phyloP scores from a whole-genome alignment of 768 basidiomycete genomes.

The Collybia nuda region DNA sequence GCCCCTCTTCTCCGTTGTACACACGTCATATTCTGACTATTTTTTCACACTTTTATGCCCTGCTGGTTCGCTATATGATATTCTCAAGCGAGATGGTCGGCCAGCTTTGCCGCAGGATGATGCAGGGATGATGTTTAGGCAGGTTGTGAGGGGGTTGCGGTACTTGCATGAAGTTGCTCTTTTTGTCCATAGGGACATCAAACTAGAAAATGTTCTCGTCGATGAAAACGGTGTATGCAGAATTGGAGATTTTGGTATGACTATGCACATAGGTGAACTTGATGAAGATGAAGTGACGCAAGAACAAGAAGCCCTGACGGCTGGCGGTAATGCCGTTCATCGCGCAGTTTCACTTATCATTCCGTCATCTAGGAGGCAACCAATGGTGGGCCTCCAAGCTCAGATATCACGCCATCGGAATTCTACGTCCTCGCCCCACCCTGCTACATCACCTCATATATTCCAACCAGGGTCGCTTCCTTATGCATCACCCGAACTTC shows the following conservation, averaged over 20 bases:
- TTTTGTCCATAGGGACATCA: constrained; percentile 91
- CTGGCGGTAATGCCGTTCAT: constrained; percentile 25
- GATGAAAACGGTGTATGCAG: constrained; percentile 87
- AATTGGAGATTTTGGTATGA: constrained; percentile 84
- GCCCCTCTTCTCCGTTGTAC: constrained; percentile 69
- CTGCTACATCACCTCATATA: constrained; percentile 19
- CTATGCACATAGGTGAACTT: constrained; percentile 58
- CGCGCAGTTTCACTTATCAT: constrained; percentile 40
- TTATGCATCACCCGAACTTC: constrained; percentile 87
- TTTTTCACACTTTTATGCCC: constrained; percentile 85
- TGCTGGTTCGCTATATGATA: constrained; percentile 82
- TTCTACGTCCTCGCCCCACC: constrained; percentile 33
- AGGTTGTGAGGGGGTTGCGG: constrained; percentile 78
- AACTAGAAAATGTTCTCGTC: constrained; percentile 94
- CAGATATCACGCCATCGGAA: constrained; percentile 47
- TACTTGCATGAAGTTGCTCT: constrained; percentile 79
- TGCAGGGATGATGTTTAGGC: constrained; percentile 81
- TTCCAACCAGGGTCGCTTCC: constrained; percentile 84
- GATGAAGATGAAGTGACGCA: constrained; percentile 30
- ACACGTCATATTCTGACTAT: constrained; percentile 65
- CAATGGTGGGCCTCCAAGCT: constrained; percentile 23
- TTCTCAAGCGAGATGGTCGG: constrained; percentile 67
- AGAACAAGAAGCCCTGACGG: constrained; percentile 15
- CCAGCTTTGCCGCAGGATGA: constrained; percentile 77
- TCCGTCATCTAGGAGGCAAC: constrained; percentile 37